Percentiles rank a stretch among this genome's conserved stretches.
Conservation (phyloP, 2,329 filamentous ascomycete genomes). For the Pseudogymnoascus destructans region DNA sequence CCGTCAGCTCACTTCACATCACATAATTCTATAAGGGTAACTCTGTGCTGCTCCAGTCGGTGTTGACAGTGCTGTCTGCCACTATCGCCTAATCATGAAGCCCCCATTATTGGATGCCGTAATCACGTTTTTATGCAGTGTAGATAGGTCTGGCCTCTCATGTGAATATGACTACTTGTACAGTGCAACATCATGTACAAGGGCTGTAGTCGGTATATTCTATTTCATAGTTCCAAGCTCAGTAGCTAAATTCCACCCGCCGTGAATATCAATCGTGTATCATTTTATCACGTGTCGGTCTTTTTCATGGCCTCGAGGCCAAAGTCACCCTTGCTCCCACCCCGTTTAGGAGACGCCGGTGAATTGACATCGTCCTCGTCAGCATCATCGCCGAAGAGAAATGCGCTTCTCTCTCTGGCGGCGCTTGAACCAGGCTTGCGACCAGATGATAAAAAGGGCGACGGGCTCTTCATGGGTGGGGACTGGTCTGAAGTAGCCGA, state of each 20-base stretch:
- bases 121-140: background rate
- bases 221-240: background rate
- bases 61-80: background rate
- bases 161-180: background rate
- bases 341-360: slow-evolving; percentile 14
- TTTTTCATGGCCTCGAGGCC: slow-evolving; percentile 20
- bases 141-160: background rate
- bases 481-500: slow-evolving; percentile 15
- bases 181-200: background rate
- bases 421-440: slow-evolving; percentile 19
- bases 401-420: slow-evolving; percentile 25
- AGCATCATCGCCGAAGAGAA: slow-evolving; percentile 25
- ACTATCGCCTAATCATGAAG: background rate
- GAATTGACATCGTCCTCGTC: slow-evolving; percentile 15
- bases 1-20: background rate
- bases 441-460: slow-evolving; percentile 22
- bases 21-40: background rate
- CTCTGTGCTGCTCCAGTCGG: background rate
- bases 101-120: background rate
- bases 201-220: background rate
- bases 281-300: background rate
- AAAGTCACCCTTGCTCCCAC: slow-evolving; percentile 21
- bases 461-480: slow-evolving; percentile 20
- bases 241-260: background rate
- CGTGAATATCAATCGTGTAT: background rate